phyloP scores from a whole-genome alignment of 164 flowering plant genomes.

The Berberis vulgaris region DNA sequence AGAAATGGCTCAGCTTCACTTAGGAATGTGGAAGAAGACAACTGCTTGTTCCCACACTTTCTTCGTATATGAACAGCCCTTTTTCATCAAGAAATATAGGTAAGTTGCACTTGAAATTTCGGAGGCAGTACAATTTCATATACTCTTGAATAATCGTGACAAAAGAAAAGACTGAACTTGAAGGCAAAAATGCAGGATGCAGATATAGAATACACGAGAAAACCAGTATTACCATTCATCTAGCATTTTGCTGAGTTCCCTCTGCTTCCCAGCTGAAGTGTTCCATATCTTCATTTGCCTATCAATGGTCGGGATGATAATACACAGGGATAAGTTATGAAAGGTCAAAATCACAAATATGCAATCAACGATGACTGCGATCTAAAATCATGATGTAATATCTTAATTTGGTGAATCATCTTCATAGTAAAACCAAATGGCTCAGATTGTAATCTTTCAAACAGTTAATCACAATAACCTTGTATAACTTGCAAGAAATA shows the following conservation, averaged over 20 bases:
- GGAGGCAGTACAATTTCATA: not conserved
- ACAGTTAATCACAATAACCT: not conserved
- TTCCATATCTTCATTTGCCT: slow-evolving; percentile 97
- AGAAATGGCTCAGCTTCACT: slow-evolving; percentile 94
- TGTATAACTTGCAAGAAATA: not conserved
- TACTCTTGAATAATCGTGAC: not conserved
- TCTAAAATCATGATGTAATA: no score
- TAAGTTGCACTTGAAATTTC: not conserved
- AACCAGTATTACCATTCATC: slow-evolving; percentile 78
- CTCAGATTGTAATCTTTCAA: slow-evolving; percentile 1
- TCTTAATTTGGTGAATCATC: no score
- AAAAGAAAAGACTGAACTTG: not conserved
- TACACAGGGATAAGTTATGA: no score
- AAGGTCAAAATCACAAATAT: no score
- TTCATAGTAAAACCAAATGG: not conserved
- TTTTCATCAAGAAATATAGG: not conserved
- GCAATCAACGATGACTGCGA: no score
- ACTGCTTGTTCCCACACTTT: slow-evolving; percentile 61
- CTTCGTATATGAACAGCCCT: slow-evolving; percentile 82
- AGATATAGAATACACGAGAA: not conserved
- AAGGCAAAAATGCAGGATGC: not conserved
- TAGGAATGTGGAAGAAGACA: slow-evolving; percentile 70
- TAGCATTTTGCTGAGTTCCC: slow-evolving; percentile 81
- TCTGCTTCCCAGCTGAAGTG: slow-evolving; percentile 73
- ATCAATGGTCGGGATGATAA: not conserved